Conservation (phyloP, 352 stramenopile species). For the Peronospora tabacina region DNA sequence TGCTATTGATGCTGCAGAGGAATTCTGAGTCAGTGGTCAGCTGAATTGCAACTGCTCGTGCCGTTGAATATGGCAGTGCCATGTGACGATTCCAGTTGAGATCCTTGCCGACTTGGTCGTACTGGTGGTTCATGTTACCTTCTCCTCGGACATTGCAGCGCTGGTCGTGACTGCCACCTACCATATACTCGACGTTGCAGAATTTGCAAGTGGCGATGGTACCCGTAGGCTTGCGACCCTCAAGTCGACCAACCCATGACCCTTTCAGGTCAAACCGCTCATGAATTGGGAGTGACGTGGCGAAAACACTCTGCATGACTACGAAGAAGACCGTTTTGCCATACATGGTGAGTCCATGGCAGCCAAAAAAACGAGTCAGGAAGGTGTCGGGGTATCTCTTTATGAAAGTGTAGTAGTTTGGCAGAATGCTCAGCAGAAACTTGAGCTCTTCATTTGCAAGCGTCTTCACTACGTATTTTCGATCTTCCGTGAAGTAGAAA, state of each 20-base stretch:
- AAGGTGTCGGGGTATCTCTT: slow-evolving; percentile 64
- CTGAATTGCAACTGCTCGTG: slow-evolving; percentile 56
- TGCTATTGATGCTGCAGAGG: slow-evolving; percentile 88
- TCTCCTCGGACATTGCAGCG: slow-evolving; percentile 53
- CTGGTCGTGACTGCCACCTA: slow-evolving; percentile 65
- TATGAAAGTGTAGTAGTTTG: slow-evolving; percentile 63
- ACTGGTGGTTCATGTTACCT: slow-evolving; percentile 64
- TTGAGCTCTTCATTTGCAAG: slow-evolving; percentile 67
- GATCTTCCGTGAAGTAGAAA: slow-evolving; percentile 80
- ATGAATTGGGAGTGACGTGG: slow-evolving; percentile 71
- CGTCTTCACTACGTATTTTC: slow-evolving; percentile 82
- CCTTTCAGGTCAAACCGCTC: slow-evolving; percentile 81
- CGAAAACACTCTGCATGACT: slow-evolving; percentile 80
- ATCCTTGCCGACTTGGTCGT: slow-evolving; percentile 77
- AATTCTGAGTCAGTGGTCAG: slow-evolving; percentile 86
- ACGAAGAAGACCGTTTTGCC: slow-evolving; percentile 82
- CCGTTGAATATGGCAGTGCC: slow-evolving; percentile 47
- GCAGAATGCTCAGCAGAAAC: slow-evolving; percentile 65
- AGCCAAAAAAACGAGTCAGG: slow-evolving; percentile 75
- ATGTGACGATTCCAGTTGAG: slow-evolving; percentile 83
- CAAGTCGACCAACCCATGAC: slow-evolving; percentile 72
- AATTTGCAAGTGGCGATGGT: slow-evolving; percentile 70
- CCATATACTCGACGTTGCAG: slow-evolving; percentile 53
- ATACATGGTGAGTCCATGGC: slow-evolving; percentile 78
- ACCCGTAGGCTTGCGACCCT: slow-evolving; percentile 62